Percentiles rank a stretch among this genome's conserved stretches.
Conservation (phyloP, 257 asterid species). For the Primulina eburnea region DNA sequence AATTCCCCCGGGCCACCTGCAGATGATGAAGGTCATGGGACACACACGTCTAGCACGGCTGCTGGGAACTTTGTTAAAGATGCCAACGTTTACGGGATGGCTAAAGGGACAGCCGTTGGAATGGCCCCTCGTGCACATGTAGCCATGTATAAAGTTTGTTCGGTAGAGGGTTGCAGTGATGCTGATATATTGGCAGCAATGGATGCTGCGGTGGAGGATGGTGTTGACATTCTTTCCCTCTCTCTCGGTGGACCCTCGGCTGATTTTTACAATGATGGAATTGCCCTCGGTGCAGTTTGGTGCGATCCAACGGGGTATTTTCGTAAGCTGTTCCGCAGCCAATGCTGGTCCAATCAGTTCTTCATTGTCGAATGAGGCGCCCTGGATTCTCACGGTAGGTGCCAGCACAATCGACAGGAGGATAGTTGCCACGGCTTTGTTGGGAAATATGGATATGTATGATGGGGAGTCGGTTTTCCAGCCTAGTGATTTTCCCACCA, state of each 20-base stretch:
- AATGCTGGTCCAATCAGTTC: not conserved
- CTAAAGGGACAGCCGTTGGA: conserved; percentile 26
- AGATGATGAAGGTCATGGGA: conserved; percentile 29
- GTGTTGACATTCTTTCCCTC: not conserved
- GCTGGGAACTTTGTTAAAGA: not conserved
- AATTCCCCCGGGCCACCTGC: not conserved
- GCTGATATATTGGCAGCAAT: not conserved
- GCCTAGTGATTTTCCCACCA: not conserved
- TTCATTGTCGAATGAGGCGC: not conserved
- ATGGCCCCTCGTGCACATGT: conserved; percentile 28
- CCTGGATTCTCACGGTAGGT: conserved; percentile 1
- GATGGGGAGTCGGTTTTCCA: not conserved
- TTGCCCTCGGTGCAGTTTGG: not conserved
- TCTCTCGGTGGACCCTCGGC: not conserved
- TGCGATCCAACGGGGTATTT: not conserved
- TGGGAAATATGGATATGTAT: not conserved
- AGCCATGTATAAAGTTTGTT: conserved; percentile 28
- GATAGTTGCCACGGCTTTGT: not conserved
- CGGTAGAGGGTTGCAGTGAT: not conserved
- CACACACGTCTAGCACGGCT: conserved; percentile 26
- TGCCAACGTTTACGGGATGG: conserved; percentile 22
- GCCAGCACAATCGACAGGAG: not conserved
- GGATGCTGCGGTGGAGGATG: not conserved
- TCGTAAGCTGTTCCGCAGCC: not conserved
- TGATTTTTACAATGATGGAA: not conserved